Conservation (phyloP, 2,329 filamentous ascomycete species). For the Hirsutella rhossiliensis region DNA sequence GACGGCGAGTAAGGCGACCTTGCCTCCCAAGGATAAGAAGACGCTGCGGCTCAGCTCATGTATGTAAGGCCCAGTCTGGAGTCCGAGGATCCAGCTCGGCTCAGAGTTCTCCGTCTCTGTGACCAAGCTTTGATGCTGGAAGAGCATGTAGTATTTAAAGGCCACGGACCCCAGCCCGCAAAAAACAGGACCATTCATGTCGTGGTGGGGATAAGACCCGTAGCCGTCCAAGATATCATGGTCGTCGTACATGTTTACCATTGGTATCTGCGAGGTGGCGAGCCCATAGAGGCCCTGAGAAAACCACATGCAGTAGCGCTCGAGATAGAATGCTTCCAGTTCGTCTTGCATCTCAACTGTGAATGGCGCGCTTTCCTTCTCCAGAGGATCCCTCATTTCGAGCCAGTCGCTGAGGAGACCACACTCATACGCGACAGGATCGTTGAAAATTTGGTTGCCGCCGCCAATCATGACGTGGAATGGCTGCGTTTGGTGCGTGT, state of each 20-base stretch:
- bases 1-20: slow-evolving; percentile 71
- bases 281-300: slow-evolving; percentile 91
- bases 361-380: slow-evolving; percentile 72
- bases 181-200: slow-evolving; percentile 86
- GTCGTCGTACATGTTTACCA: slow-evolving; percentile 97
- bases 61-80: slow-evolving; percentile 78
- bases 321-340: slow-evolving; percentile 76
- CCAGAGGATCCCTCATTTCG: slow-evolving; percentile 61
- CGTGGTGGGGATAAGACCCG: slow-evolving; percentile 82
- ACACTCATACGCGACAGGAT: slow-evolving; percentile 66
- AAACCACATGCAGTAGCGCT: slow-evolving; percentile 90
- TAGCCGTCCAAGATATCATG: slow-evolving; percentile 88
- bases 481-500: slow-evolving; percentile 77
- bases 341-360: slow-evolving; percentile 75
- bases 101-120: slow-evolving; percentile 74
- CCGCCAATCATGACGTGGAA: slow-evolving; percentile 99
- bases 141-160: slow-evolving; percentile 98
- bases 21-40: slow-evolving; percentile 71
- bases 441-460: slow-evolving; percentile 95
- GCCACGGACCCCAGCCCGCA: slow-evolving; percentile 80
- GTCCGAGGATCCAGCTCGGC: slow-evolving; percentile 82
- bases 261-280: slow-evolving; percentile 87
- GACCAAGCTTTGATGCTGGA: slow-evolving; percentile 84
- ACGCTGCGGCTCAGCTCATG: slow-evolving; percentile 72
- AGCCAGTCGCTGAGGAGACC: slow-evolving; percentile 75